Evolutionary conservation across 441 rosid species (phyloP).

Genomic region (Kokia cookei): DNA sequence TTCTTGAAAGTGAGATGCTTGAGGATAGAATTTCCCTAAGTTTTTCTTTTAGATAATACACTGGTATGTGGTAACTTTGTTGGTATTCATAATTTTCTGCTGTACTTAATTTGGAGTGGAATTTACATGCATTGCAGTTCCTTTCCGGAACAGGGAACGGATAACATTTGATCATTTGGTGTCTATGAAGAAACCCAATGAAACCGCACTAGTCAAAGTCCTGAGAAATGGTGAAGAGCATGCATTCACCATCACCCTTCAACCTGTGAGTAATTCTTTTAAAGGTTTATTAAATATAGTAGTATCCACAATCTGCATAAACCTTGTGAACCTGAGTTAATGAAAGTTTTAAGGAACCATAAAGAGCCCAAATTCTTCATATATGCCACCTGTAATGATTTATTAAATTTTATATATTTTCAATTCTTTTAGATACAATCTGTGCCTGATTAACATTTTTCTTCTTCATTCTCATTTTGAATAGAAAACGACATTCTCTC

Average conservation of each 20-base stretch:
- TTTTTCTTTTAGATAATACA: background rate
- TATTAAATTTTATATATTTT: background rate
- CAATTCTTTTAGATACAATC: background rate
- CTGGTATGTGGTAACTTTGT: background rate
- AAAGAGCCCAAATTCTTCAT: background rate
- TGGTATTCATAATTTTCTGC: background rate
- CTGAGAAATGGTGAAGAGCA: conserved; percentile 60
- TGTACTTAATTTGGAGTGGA: conserved; percentile 13
- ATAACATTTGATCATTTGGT: conserved; percentile 85
- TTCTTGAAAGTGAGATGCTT: conserved; percentile 2
- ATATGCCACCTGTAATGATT: background rate
- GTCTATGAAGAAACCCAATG: conserved; percentile 85
- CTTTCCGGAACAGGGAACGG: conserved; percentile 77
- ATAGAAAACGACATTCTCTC: background rate
- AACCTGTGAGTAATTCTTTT: conserved; percentile 56
- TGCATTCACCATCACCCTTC: conserved; percentile 46
- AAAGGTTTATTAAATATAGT: background rate
- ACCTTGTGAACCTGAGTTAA: background rate
- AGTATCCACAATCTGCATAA: background rate
- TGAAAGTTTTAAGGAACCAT: background rate
- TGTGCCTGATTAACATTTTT: background rate
- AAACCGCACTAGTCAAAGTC: conserved; percentile 51
- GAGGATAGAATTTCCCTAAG: background rate
- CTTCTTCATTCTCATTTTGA: background rate
- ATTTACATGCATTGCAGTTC: conserved; percentile 42